Conservation (phyloP, 257 asterid genomes). For the Solanum medicagineum region DNA sequence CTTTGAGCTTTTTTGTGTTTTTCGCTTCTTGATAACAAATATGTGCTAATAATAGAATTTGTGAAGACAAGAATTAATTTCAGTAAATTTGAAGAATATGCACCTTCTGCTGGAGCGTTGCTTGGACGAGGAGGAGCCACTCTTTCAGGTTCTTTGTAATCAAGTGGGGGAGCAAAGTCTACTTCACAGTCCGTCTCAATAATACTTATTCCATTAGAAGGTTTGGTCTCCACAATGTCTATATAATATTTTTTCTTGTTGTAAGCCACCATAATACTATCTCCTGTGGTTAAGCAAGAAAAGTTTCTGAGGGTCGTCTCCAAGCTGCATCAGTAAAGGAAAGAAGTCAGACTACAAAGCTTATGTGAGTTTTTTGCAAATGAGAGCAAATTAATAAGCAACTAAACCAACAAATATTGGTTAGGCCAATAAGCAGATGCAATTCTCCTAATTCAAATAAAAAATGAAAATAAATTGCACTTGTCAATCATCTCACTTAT, state of each 20-base stretch:
- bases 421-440: neutral
- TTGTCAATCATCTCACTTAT: neutral
- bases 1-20: no score
- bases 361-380: neutral
- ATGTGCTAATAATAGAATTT: neutral
- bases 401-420: neutral
- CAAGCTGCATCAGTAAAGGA: constrained; percentile 41
- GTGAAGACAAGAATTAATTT: neutral
- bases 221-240: constrained; percentile 94
- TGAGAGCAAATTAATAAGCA: neutral
- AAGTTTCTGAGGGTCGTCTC: constrained; percentile 96
- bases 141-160: constrained; percentile 91
- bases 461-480: neutral
- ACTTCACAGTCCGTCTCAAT: constrained; percentile 99
- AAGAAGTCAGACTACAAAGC: neutral
- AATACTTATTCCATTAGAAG: constrained; percentile 79
- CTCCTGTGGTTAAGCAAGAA: constrained; percentile 93
- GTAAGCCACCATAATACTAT: constrained; percentile 98
- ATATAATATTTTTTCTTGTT: constrained; percentile 87
- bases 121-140: constrained; percentile 29
- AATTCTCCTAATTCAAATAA: neutral
- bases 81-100: neutral
- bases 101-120: constrained; percentile 65
- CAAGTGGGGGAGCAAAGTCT: constrained; percentile 99
- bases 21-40: neutral